phyloP scores from a whole-genome alignment of 148 eudicot genomes.

The Rheum nobile region DNA sequence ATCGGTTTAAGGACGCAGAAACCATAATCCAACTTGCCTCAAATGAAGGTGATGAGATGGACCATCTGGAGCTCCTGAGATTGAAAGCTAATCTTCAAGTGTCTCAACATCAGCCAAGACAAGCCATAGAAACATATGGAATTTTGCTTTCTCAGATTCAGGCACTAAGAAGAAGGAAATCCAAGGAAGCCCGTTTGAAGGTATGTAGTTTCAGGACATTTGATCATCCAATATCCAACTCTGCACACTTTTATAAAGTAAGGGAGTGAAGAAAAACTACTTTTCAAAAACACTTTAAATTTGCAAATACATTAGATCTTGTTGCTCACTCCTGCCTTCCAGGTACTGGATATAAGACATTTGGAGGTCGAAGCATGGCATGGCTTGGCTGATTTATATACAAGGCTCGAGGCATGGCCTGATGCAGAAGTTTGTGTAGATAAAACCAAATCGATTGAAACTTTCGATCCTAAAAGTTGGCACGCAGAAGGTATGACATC shows the following conservation, averaged over 20 bases:
- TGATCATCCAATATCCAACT: neutral
- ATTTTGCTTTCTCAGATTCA: slow-evolving; percentile 61
- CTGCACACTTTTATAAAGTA: neutral
- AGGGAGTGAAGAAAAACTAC: neutral
- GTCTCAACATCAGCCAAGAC: slow-evolving; percentile 67
- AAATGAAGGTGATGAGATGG: slow-evolving; percentile 54
- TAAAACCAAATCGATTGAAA: slow-evolving; percentile 44
- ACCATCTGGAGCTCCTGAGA: slow-evolving; percentile 52
- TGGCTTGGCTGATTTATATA: slow-evolving; percentile 61
- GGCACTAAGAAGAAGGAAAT: slow-evolving; percentile 28
- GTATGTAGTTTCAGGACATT: slow-evolving; percentile 19
- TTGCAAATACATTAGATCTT: neutral
- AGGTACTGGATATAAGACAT: slow-evolving; percentile 25
- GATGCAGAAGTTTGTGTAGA: slow-evolving; percentile 62
- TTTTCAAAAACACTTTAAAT: neutral
- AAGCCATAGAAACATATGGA: slow-evolving; percentile 70
- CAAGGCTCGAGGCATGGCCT: slow-evolving; percentile 47
- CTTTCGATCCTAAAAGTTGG: slow-evolving; percentile 56
- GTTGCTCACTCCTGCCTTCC: slow-evolving; percentile 3
- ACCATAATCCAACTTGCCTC: slow-evolving; percentile 67
- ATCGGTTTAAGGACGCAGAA: slow-evolving; percentile 75
- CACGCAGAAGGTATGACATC: slow-evolving; percentile 48
- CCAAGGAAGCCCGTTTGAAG: slow-evolving; percentile 15
- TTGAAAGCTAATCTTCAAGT: slow-evolving; percentile 63
- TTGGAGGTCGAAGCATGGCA: slow-evolving; percentile 87